phyloP scores from a whole-genome alignment of 768 basidiomycete genomes.

The Mycena rosella region DNA sequence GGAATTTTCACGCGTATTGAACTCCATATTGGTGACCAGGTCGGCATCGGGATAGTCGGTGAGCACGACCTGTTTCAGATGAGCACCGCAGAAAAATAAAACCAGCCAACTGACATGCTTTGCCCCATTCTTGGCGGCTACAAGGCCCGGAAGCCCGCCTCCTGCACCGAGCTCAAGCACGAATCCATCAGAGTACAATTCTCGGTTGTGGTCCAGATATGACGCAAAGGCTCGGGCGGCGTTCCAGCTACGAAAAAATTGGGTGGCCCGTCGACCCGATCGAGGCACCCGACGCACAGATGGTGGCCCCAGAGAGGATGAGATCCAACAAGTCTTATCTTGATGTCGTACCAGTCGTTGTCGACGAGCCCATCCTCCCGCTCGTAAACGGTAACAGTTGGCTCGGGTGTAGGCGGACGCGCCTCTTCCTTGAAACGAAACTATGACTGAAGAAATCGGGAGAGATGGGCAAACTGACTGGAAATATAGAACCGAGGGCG shows the following conservation, averaged over 20 bases:
- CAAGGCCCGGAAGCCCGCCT: constrained; percentile 88
- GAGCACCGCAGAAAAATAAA: background rate
- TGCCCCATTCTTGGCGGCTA: constrained; percentile 80
- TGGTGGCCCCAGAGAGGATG: constrained; percentile 89
- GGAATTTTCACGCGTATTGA: constrained; percentile 75
- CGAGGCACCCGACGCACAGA: constrained; percentile 58
- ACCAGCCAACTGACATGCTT: constrained; percentile 59
- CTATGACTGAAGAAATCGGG: background rate
- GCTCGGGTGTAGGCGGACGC: constrained; percentile 75
- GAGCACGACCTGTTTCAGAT: constrained; percentile 70
- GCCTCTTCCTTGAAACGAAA: constrained; percentile 66
- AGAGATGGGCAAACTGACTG: constrained; percentile 15
- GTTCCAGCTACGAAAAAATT: constrained; percentile 72
- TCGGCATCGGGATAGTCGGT: constrained; percentile 93
- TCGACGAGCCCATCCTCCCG: constrained; percentile 48
- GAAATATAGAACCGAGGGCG: constrained; percentile 15
- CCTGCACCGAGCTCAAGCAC: constrained; percentile 96
- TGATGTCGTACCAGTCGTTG: constrained; percentile 57
- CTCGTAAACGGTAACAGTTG: constrained; percentile 64
- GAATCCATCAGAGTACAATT: constrained; percentile 57
- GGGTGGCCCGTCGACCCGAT: no score
- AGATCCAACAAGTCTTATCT: constrained; percentile 79
- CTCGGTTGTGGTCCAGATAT: constrained; percentile 69
- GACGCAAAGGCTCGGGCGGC: constrained; percentile 79
- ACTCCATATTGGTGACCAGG: constrained; percentile 79